Percentiles rank a stretch among this genome's conserved stretches.
Evolutionary conservation across 139 green algal species (phyloP).

Genomic region (Coccomyxa sp.): DNA sequence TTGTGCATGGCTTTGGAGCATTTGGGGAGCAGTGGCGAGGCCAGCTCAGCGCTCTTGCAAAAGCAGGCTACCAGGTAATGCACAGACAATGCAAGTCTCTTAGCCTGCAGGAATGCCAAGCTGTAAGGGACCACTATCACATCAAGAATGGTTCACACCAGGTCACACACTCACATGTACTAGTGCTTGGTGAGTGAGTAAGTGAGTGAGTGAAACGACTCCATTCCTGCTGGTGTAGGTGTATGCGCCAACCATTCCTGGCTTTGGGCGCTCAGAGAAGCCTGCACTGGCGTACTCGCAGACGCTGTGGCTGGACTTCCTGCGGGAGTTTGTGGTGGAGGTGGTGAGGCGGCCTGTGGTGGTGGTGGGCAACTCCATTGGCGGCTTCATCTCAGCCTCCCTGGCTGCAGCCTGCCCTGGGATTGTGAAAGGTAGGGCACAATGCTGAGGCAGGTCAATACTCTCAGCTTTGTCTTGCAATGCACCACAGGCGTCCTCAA

Average conservation of each 20-base stretch:
- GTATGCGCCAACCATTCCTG: conserved; percentile 75
- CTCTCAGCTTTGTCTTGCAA: too few species aligned
- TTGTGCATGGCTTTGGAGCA: conserved; percentile 96
- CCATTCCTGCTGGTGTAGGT: conserved; percentile 29
- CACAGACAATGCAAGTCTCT: not conserved
- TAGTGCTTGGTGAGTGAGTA: too few species aligned
- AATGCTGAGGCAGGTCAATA: too few species aligned
- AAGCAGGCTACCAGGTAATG: conserved; percentile 56
- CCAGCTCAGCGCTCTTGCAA: conserved; percentile 62
- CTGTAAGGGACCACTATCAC: too few species aligned
- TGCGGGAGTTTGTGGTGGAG: conserved; percentile 67
- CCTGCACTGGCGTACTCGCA: conserved; percentile 75
- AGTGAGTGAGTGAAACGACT: not conserved
- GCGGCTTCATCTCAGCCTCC: conserved; percentile 74
- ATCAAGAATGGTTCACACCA: too few species aligned
- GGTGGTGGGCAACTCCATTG: conserved; percentile 95
- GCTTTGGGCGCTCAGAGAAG: conserved; percentile 87
- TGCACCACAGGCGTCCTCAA: too few species aligned
- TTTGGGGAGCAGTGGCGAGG: conserved; percentile 89
- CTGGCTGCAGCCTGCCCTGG: conserved; percentile 61
- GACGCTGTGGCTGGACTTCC: conserved; percentile 74
- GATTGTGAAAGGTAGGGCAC: conserved; percentile 41
- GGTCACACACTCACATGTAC: too few species aligned
- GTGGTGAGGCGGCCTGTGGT: conserved; percentile 79
- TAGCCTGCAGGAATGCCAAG: too few species aligned